Evolutionary conservation across 2,329 filamentous ascomycete genomes (phyloP).

Genomic region (Amauroascus niger): DNA sequence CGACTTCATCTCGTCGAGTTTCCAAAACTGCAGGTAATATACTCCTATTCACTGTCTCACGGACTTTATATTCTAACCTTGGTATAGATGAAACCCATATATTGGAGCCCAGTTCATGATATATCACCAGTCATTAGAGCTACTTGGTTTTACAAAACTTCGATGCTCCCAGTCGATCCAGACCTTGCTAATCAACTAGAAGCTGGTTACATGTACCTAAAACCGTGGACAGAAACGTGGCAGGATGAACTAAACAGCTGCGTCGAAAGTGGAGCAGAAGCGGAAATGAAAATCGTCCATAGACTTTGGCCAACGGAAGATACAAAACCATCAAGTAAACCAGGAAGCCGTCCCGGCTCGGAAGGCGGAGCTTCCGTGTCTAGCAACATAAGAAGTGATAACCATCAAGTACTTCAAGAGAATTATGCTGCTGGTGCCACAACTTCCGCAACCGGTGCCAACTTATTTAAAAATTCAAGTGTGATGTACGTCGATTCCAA

Average conservation of each 20-base stretch:
- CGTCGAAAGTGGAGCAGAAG: conserved; percentile 75
- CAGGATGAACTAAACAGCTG: conserved; percentile 82
- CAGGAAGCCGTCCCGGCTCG: conserved; percentile 4
- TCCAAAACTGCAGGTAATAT: conserved; percentile 50
- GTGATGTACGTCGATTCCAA: conserved; percentile 74
- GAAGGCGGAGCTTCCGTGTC: neutral
- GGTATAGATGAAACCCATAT: conserved; percentile 81
- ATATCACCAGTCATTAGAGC: conserved; percentile 70
- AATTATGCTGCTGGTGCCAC: conserved; percentile 36
- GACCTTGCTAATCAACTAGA: conserved; percentile 85
- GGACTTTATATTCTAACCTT: neutral
- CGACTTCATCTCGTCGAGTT: conserved; percentile 79
- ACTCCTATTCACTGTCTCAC: neutral
- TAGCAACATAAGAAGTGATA: neutral
- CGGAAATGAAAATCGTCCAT: conserved; percentile 84
- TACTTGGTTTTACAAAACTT: conserved; percentile 97
- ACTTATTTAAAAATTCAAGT: conserved; percentile 62
- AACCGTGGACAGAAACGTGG: conserved; percentile 88
- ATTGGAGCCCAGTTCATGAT: conserved; percentile 92
- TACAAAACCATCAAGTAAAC: neutral
- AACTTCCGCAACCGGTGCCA: conserved; percentile 27
- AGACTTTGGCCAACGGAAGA: conserved; percentile 62
- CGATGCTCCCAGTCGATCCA: conserved; percentile 80
- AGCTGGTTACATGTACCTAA: conserved; percentile 75
- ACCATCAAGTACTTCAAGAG: conserved; percentile 23